Conservation (phyloP, 139 green algal genomes). For the Tetradesmus lagerheimii region DNA sequence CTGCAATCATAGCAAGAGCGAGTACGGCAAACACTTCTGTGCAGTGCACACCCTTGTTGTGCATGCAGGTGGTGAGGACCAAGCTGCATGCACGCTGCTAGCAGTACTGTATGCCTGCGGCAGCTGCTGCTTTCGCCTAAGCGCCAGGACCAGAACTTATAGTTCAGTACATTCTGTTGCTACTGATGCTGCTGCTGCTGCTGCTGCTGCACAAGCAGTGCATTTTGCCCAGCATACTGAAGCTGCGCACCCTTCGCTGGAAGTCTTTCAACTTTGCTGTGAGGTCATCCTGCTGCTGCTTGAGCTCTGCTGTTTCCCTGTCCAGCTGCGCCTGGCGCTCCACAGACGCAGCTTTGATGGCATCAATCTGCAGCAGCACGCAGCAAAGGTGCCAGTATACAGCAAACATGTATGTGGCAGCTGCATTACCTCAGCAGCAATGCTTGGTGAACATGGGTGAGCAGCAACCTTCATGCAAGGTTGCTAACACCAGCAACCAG, state of each 20-base stretch:
- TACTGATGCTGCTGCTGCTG: background rate
- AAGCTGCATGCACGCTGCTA: too few species aligned
- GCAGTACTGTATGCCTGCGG: too few species aligned
- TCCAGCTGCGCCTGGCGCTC: slow-evolving; percentile 26
- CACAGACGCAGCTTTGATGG: slow-evolving; percentile 20
- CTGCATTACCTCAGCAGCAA: background rate
- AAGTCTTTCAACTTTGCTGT: background rate
- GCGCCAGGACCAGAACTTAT: too few species aligned
- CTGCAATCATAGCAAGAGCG: background rate
- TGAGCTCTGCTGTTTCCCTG: slow-evolving; percentile 6
- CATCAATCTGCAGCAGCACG: slow-evolving; percentile 21
- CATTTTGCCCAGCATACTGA: background rate
- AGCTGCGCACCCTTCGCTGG: slow-evolving; percentile 3
- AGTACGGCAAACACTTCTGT: background rate
- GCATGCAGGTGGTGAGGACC: background rate
- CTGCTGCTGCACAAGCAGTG: background rate
- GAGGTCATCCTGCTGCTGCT: slow-evolving; percentile 24
- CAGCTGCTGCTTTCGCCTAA: too few species aligned
- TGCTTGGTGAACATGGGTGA: background rate
- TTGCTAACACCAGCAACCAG: background rate
- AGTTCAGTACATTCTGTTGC: too few species aligned
- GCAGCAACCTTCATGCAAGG: too few species aligned
- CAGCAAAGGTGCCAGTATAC: too few species aligned
- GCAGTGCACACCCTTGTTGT: background rate
- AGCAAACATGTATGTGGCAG: too few species aligned